A percentile compares a stretch with the other conserved stretches of the same genome.
phyloP scores from a whole-genome alignment of 2,329 filamentous ascomycete genomes.

The Microascus cirrosus region DNA sequence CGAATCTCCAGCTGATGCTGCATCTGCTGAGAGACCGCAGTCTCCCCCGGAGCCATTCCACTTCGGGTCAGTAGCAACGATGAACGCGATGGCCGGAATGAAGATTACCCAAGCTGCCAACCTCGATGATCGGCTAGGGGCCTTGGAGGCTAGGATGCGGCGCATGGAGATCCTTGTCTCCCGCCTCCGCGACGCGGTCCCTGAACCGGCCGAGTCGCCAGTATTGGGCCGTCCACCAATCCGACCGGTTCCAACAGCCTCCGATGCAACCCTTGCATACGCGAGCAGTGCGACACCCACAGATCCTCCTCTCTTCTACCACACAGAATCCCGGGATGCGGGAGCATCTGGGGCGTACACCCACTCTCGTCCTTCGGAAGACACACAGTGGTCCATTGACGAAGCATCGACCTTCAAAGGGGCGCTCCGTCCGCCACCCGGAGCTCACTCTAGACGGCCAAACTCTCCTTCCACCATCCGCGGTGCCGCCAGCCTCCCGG shows the following conservation, averaged over 20 bases:
- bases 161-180: conserved; percentile 41
- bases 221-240: neutral
- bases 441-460: conserved; percentile 17
- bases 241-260: neutral
- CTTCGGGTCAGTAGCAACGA: conserved; percentile 34
- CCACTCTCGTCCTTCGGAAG: conserved; percentile 27
- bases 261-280: neutral
- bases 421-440: conserved; percentile 25
- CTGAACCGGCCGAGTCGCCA: conserved; percentile 25
- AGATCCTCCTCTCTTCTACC: neutral
- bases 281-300: neutral
- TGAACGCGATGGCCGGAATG: conserved; percentile 39
- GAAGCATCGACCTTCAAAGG: conserved; percentile 33
- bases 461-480: conserved; percentile 36
- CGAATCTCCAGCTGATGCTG: conserved; percentile 20
- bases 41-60: conserved; percentile 40
- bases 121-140: conserved; percentile 39
- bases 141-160: conserved; percentile 38
- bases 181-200: conserved; percentile 34
- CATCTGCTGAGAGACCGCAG: conserved; percentile 19
- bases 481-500: conserved; percentile 31
- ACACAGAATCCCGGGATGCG: neutral
- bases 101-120: conserved; percentile 45
- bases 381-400: conserved; percentile 31
- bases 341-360: neutral